These are phyloP conservation scores for Geosiphon pyriformis DNA, from an alignment of 192 early-diverging fungal genomes.

Conservation along the genomic window DNA sequence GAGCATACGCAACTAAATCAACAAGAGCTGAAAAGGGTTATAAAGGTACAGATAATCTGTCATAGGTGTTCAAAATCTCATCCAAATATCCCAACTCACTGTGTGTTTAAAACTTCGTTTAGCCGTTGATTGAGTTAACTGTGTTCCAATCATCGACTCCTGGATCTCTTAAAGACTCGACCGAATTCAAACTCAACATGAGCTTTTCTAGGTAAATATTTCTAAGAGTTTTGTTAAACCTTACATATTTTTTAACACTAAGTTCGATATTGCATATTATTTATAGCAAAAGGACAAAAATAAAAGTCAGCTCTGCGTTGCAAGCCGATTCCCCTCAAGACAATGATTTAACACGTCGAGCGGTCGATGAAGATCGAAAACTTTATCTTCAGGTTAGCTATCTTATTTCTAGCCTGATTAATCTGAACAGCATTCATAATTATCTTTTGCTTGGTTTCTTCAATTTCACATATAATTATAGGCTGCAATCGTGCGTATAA, in stretches of 20 bases:
- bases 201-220: constrained; percentile 51
- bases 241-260: constrained; percentile 19
- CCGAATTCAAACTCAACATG: constrained; percentile 38
- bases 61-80: background rate
- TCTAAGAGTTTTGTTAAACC: constrained; percentile 1
- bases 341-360: constrained; percentile 47
- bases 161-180: constrained; percentile 14
- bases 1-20: constrained; percentile 48
- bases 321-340: constrained; percentile 60
- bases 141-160: constrained; percentile 30
- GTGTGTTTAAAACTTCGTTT: background rate
- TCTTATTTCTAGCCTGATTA: background rate
- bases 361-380: constrained; percentile 75
- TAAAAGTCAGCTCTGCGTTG: constrained; percentile 60
- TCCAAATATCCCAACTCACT: constrained; percentile 16
- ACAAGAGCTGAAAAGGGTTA: constrained; percentile 49
- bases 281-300: constrained; percentile 73
- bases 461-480: too few relatives aligned
- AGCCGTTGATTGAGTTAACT: constrained; percentile 53
- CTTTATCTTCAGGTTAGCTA: constrained; percentile 59
- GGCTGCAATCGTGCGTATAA: constrained; percentile 83
- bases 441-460: constrained; percentile 5
- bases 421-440: constrained; percentile 1
- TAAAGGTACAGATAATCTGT: constrained; percentile 33
- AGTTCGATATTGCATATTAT: constrained; percentile 18